A percentile compares a stretch with the other conserved stretches of the same genome.
Conservation (phyloP, 2,329 filamentous ascomycete species). For the Alternaria burnsii region DNA sequence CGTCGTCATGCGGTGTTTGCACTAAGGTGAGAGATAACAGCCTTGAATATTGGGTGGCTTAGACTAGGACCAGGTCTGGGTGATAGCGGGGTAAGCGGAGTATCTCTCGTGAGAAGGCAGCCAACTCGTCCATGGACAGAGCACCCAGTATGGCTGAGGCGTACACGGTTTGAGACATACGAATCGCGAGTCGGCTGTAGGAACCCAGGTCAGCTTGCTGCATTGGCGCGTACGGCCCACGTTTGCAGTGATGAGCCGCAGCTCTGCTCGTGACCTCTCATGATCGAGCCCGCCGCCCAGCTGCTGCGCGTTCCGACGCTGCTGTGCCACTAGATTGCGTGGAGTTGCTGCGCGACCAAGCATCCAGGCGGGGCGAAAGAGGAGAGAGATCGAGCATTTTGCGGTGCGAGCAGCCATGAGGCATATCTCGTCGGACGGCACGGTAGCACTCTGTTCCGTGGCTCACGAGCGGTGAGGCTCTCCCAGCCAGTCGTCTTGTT, state of each 20-base stretch:
- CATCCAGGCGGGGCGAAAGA: conserved; percentile 3
- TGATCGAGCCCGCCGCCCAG: background rate
- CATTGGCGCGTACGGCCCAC: background rate
- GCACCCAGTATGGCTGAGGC: background rate
- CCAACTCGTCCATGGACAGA: background rate
- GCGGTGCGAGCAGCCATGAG: background rate
- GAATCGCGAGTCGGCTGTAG: background rate
- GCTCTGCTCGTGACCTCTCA: conserved; percentile 10
- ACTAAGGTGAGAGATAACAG: background rate
- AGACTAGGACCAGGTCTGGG: background rate
- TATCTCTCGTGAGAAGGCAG: conserved; percentile 3
- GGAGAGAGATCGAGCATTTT: background rate
- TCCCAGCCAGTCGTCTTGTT: conserved; percentile 13
- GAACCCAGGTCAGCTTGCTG: background rate
- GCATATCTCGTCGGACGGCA: conserved; percentile 7
- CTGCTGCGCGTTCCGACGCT: conserved; percentile 1
- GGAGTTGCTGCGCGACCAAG: conserved; percentile 4
- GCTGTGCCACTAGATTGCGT: conserved; percentile 24
- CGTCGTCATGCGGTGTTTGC: background rate
- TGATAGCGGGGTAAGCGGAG: conserved; percentile 11
- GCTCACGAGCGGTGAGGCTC: conserved; percentile 15
- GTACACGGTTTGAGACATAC: background rate
- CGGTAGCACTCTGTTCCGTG: conserved; percentile 3
- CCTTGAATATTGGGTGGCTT: conserved; percentile 2
- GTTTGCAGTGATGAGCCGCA: background rate